Evolutionary conservation across 176 grass and related monocot genomes (phyloP), one percentile per base, ranked within the genome.

Genomic region (Bonia amplexicaulis): DNA sequence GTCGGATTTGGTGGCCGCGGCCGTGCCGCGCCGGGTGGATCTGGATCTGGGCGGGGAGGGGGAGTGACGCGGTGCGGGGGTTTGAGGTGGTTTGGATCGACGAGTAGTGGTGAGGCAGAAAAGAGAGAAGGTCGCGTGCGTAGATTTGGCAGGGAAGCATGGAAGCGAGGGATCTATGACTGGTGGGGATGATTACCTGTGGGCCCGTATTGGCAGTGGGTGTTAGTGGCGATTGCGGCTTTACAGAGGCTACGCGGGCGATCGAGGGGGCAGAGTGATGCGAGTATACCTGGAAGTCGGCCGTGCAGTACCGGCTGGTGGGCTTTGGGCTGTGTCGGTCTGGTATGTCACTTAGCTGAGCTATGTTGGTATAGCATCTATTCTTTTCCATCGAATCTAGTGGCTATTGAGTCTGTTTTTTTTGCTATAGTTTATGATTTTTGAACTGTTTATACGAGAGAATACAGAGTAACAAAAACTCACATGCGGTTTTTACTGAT

Each of bases 41-140:
- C 84, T 92, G 76, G 87, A 91, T 90, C 94, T 92, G 89, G 84
- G 87, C 75, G 42, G 40, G 74, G 66, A 27, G 57, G 69, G 69
- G 59, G 57, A 65, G 45, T 65, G 81, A 40, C 5, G 2, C 15
- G 27, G 60, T 15, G 74, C 51, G 22, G 81, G 71, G 88, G 61
- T 84, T 81, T 83, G 83, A 69, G 76, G 84, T 87, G 81, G 88
- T 85, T 92, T 81, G 87, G 84, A 86, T 92, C 87, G 90, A 74
- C 67, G 58, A 77, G 40, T 55, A 77, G 73, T 52, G 66, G 69
- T 71, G 23, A 58, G 52, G 20, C n/a, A n/a, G 48, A 65, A 62
- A 46, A 20, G 59, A 33, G 41, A 80, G 89, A 62, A 59, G 80
- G 76, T 74, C 68, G 83, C 82, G 72, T 33, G 68, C 81, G 77